Evolutionary conservation across 257 asterid genomes (phyloP).

Genomic region (Plectranthus barbatus): DNA sequence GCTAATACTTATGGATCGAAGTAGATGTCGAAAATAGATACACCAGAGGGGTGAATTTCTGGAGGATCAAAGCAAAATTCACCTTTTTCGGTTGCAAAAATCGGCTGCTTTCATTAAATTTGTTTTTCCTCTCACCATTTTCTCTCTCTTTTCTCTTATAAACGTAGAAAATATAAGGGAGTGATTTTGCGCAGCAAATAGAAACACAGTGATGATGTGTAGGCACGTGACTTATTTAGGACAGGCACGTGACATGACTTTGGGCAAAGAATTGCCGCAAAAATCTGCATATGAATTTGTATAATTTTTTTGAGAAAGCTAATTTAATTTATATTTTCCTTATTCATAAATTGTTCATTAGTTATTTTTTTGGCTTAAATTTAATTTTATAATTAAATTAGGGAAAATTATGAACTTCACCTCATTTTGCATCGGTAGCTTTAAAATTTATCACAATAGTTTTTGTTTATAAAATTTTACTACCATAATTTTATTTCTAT

Average conservation of each 20-base stretch:
- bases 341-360: too few relatives aligned
- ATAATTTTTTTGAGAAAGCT: not conserved
- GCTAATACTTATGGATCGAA: slow-evolving; percentile 20
- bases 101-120: not conserved
- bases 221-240: not conserved
- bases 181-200: slow-evolving; percentile 17
- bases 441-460: too few relatives aligned
- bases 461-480: too few relatives aligned
- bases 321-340: too few relatives aligned
- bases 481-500: too few relatives aligned
- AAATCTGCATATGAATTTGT: not conserved
- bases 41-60: not conserved
- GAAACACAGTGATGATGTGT: slow-evolving; percentile 16
- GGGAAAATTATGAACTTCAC: too few relatives aligned
- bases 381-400: too few relatives aligned
- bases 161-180: not conserved
- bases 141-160: not conserved
- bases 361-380: too few relatives aligned
- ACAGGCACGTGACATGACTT: slow-evolving; percentile 16
- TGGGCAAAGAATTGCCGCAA: not conserved
- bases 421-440: too few relatives aligned
- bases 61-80: slow-evolving; percentile 15
- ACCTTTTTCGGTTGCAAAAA: slow-evolving; percentile 2
- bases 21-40: not conserved
- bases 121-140: not conserved